phyloP scores from a whole-genome alignment of 2,329 filamentous ascomycete species.

The Talaromyces sp. region DNA sequence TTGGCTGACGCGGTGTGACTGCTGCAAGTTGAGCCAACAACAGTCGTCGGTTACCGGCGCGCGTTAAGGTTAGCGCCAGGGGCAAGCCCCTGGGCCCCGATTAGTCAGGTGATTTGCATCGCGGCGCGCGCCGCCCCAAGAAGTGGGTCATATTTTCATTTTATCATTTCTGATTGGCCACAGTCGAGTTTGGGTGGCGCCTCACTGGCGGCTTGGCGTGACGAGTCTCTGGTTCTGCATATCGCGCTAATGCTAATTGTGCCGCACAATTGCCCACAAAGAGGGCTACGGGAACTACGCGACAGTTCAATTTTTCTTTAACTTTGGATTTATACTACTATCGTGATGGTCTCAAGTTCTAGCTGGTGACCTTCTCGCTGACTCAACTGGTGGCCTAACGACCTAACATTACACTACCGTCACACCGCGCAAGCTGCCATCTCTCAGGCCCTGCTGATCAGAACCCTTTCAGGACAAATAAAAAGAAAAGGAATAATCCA shows the following conservation, averaged over 20 bases:
- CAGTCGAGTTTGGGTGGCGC: neutral
- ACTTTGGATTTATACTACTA: neutral
- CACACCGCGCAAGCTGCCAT: no score
- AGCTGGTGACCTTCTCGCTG: neutral
- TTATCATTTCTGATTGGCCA: neutral
- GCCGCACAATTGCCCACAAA: no score
- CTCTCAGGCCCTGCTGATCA: neutral
- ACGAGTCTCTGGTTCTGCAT: neutral
- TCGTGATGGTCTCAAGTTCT: neutral
- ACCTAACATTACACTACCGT: no score
- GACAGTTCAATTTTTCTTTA: neutral
- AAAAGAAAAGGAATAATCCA: neutral
- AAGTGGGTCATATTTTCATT: neutral
- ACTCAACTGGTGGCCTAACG: neutral
- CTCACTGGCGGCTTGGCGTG: neutral
- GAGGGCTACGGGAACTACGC: no score
- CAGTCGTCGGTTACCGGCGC: neutral
- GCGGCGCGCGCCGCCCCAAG: neutral
- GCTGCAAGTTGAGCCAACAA: neutral
- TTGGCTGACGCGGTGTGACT: neutral
- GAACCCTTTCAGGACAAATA: neutral
- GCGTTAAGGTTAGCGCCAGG: neutral
- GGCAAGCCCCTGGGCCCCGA: neutral
- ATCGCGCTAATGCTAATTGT: neutral
- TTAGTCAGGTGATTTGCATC: neutral